Percentiles rank a stretch among this genome's conserved stretches.
Evolutionary conservation across 306 rosid genomes (phyloP).

Genomic region (Myrica gale): DNA sequence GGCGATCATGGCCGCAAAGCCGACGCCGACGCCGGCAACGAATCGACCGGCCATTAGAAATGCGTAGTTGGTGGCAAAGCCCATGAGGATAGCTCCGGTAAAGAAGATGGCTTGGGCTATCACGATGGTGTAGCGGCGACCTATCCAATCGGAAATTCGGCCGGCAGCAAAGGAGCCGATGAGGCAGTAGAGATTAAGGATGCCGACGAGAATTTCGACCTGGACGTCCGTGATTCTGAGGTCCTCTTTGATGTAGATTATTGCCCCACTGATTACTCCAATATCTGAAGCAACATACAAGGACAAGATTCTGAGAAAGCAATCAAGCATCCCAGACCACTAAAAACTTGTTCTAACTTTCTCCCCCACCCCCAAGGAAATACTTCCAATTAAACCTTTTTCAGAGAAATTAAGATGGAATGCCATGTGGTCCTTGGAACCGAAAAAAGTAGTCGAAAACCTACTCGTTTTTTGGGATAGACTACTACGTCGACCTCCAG

Average conservation of each 20-base stretch:
- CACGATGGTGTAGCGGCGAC: constrained; percentile 80
- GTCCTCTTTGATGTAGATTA: constrained; percentile 50
- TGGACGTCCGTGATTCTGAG: constrained; percentile 46
- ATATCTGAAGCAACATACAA: constrained; percentile 44
- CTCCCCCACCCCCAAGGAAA: no score
- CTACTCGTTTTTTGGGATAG: no score
- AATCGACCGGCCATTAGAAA: constrained; percentile 83
- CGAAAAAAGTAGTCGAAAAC: no score
- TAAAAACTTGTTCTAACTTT: no score
- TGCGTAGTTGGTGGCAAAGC: constrained; percentile 67
- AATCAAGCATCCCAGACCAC: no score
- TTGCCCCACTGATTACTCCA: constrained; percentile 96
- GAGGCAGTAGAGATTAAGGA: constrained; percentile 66
- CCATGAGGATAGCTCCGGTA: constrained; percentile 75
- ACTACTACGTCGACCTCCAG: no score
- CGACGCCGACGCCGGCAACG: constrained; percentile 79
- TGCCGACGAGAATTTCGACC: constrained; percentile 62
- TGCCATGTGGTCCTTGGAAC: no score
- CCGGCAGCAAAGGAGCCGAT: constrained; percentile 75
- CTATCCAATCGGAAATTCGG: constrained; percentile 83
- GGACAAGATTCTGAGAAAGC: not conserved
- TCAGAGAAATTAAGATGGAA: no score
- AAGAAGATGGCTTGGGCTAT: constrained; percentile 48
- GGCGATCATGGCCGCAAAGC: constrained; percentile 76
- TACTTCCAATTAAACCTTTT: no score